These are phyloP conservation scores for Cunninghamia lanceolata DNA, from an alignment of 75 land plant genomes.

Conservation along the genomic window DNA sequence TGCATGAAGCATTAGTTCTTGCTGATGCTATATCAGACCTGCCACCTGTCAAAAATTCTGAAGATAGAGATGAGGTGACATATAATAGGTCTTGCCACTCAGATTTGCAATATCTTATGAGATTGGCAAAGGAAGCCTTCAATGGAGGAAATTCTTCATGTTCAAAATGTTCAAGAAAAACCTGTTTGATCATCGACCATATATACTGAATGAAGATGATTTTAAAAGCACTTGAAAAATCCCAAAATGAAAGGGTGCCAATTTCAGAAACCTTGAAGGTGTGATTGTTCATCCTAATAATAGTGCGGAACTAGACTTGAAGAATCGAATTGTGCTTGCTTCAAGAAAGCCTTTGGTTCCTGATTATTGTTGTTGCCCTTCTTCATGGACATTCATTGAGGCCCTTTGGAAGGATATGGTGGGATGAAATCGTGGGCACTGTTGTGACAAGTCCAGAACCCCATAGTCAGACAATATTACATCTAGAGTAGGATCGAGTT, in stretches of 20 bases:
- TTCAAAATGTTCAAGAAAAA: not conserved
- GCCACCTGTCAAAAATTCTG: constrained; percentile 68
- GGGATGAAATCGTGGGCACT: constrained; percentile 45
- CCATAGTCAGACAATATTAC: constrained; percentile 35
- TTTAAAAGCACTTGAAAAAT: constrained; percentile 58
- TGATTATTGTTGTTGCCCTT: no score
- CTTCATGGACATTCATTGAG: no score
- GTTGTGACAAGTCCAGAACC: constrained; percentile 41
- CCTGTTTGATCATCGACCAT: constrained; percentile 73
- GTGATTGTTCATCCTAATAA: constrained; percentile 51
- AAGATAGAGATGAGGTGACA: constrained; percentile 61
- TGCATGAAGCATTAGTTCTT: constrained; percentile 62
- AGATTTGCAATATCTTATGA: constrained; percentile 69
- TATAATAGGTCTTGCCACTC: constrained; percentile 59
- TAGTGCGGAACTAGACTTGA: constrained; percentile 48
- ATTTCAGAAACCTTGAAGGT: constrained; percentile 78
- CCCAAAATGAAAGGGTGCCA: constrained; percentile 78
- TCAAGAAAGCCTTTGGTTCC: constrained; percentile 92
- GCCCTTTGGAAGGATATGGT: constrained; percentile 46
- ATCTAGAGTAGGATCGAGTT: constrained; percentile 39
- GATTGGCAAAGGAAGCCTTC: constrained; percentile 41
- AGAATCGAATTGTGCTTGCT: constrained; percentile 37
- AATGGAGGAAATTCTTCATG: not conserved
- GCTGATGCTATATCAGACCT: constrained; percentile 88
- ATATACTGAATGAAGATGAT: constrained; percentile 63